phyloP scores from a whole-genome alignment of 2,329 filamentous ascomycete genomes.

The Curvularia lunata region DNA sequence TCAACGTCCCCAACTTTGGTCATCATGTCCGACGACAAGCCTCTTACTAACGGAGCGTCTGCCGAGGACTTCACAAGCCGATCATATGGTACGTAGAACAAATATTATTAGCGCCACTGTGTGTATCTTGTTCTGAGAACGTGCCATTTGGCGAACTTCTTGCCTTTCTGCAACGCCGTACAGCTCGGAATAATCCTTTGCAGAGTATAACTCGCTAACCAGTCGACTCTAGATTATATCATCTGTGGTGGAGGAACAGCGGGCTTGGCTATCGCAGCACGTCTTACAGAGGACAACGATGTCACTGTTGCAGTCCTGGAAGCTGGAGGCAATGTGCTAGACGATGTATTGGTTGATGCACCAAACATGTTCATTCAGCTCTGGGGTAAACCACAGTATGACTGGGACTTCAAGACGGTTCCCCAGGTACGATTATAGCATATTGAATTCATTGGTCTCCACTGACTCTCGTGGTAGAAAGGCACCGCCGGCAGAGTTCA shows the following conservation, averaged over 20 bases:
- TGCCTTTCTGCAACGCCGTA: background rate
- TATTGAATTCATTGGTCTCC: background rate
- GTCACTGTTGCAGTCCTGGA: slow-evolving; percentile 38
- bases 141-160: background rate
- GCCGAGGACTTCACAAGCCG: slow-evolving; percentile 30
- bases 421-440: slow-evolving; percentile 28
- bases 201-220: background rate
- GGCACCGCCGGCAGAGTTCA: slow-evolving; percentile 30
- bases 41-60: slow-evolving; percentile 24
- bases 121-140: background rate
- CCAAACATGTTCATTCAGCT: slow-evolving; percentile 36
- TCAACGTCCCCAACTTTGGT: background rate
- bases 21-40: slow-evolving; percentile 29
- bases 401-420: slow-evolving; percentile 41
- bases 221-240: slow-evolving; percentile 21
- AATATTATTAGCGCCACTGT: background rate
- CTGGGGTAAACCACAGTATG: slow-evolving; percentile 40
- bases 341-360: slow-evolving; percentile 38
- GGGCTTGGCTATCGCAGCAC: slow-evolving; percentile 39
- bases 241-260: slow-evolving; percentile 41
- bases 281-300: slow-evolving; percentile 36
- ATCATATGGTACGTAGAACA: slow-evolving; percentile 20
- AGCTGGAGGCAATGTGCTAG: slow-evolving; percentile 36
- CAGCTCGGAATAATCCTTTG: background rate
- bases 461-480: slow-evolving; percentile 26